phyloP scores from a whole-genome alignment of 2,329 filamentous ascomycete species.

The Calycina herbarum region DNA sequence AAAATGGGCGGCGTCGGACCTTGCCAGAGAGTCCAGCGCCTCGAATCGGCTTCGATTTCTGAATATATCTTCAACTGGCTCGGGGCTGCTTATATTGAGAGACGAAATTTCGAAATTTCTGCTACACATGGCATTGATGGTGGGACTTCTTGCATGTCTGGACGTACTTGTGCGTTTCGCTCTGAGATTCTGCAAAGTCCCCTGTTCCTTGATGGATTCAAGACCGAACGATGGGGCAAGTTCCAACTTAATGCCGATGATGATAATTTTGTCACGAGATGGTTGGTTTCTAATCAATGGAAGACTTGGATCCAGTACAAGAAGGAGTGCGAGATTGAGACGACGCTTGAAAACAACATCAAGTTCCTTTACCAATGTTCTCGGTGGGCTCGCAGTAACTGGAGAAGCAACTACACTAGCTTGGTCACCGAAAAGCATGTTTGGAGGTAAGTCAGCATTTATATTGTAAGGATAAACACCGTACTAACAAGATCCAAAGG shows the following conservation, averaged over 20 bases:
- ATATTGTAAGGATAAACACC: neutral
- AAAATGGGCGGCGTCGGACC: slow-evolving; percentile 88
- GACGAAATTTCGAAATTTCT: slow-evolving; percentile 95
- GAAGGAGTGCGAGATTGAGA: slow-evolving; percentile 85
- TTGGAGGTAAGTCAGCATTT: slow-evolving; percentile 68
- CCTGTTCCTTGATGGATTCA: slow-evolving; percentile 85
- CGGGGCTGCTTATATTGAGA: slow-evolving; percentile 86
- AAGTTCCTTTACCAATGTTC: slow-evolving; percentile 94
- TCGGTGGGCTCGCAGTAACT: slow-evolving; percentile 95
- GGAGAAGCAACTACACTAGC: slow-evolving; percentile 94
- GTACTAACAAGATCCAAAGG: slow-evolving; percentile 47
- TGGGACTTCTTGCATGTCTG: slow-evolving; percentile 94
- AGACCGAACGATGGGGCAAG: slow-evolving; percentile 84
- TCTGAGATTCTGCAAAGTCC: slow-evolving; percentile 83
- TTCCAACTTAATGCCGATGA: slow-evolving; percentile 95
- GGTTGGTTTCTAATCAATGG: slow-evolving; percentile 90
- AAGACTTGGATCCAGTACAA: slow-evolving; percentile 96
- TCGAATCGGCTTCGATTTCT: slow-evolving; percentile 56
- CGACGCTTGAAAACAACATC: slow-evolving; percentile 82
- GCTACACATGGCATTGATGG: slow-evolving; percentile 94
- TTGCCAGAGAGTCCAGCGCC: slow-evolving; percentile 78
- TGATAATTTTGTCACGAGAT: slow-evolving; percentile 96
- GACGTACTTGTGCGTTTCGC: slow-evolving; percentile 88
- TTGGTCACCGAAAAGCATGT: slow-evolving; percentile 81
- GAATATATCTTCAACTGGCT: slow-evolving; percentile 82